Evolutionary conservation across 352 stramenopile genomes (phyloP), one percentile per base, ranked within the genome.

Genomic region (Peronospora belbahrii): DNA sequence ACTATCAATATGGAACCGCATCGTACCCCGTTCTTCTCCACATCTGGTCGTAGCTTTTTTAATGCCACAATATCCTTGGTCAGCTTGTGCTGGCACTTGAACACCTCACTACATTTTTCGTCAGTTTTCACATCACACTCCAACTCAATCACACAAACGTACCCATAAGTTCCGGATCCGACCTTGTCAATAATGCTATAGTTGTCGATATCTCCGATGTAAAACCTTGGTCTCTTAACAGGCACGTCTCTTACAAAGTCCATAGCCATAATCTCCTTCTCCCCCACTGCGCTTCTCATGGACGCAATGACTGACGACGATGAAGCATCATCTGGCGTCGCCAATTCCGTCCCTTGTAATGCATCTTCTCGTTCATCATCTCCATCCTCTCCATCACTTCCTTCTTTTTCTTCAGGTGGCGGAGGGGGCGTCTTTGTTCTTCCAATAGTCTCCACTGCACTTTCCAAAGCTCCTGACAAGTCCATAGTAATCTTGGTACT

Each of bases 171-270:
- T 18, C 82, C 82, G 0, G 76, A 90, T 2, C 82, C 82, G 1
- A 93, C 75, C 56, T 93, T 90, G 58, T 91, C 82, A 52, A 93
- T 93, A 31, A 93, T 91, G 48, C 65, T 90, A 52, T 93, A 93
- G 51, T 67, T 88, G 22, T 90, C 76, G 50, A 93, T 93, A 33
- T 90, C 76, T 18, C 81, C 81, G 30, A 93, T 70, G 36, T 93
- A 88, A 47, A 78, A 90, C n/a, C 81, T 62, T 4, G 75, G 52
- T 27, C 62, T 66, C 49, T 85, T 80, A 0, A 30, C 31, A 2
- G 60, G 62, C 2, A 47, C 22, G 3, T 86, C 72, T 18, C 46
- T 54, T 17, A 67, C 50, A 32, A 52, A 59, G 10, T 86, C 74
- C 2, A 45, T 48, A 0, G 70, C 70, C 57, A 83, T 63, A 46